A percentile compares a stretch with the other conserved stretches of the same genome.
phyloP scores from a whole-genome alignment of 2,329 filamentous ascomycete species.

The Arachnopeziza araneosa region DNA sequence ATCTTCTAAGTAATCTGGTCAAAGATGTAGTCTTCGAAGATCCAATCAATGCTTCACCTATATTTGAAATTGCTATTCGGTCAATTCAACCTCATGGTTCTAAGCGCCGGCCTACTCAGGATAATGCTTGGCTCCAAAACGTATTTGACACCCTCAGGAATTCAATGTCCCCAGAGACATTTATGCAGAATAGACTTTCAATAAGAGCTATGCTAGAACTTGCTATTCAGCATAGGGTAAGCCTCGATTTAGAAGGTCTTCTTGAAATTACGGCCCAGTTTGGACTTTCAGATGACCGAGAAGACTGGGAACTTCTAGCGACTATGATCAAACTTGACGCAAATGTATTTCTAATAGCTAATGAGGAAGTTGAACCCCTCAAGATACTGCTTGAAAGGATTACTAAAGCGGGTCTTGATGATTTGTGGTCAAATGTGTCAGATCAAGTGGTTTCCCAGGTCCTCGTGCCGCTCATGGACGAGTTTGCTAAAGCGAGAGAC shows the following conservation, averaged over 20 bases:
- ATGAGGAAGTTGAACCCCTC: slow-evolving; percentile 27
- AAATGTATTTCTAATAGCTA: slow-evolving; percentile 38
- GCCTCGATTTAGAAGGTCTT: slow-evolving; percentile 21
- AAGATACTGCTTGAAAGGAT: slow-evolving; percentile 30
- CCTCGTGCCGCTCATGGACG: slow-evolving; percentile 36
- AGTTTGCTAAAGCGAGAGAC: slow-evolving; percentile 37
- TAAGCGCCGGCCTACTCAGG: slow-evolving; percentile 39
- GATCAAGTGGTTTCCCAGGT: slow-evolving; percentile 31
- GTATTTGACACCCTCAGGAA: slow-evolving; percentile 35
- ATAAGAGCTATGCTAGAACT: slow-evolving; percentile 30
- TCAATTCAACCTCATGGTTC: slow-evolving; percentile 38
- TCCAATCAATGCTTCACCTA: slow-evolving; percentile 35
- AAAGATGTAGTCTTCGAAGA: slow-evolving; percentile 22
- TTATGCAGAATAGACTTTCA: slow-evolving; percentile 21
- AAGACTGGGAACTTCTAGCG: slow-evolving; percentile 38
- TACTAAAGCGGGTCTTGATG: slow-evolving; percentile 20
- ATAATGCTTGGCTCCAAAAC: slow-evolving; percentile 44
- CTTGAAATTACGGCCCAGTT: slow-evolving; percentile 28
- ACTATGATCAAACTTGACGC: slow-evolving; percentile 40
- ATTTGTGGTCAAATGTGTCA: slow-evolving; percentile 15
- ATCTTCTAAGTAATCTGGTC: slow-evolving; percentile 22
- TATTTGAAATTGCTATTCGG: slow-evolving; percentile 41
- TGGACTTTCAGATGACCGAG: slow-evolving; percentile 21
- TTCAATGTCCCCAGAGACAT: slow-evolving; percentile 17
- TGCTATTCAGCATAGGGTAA: slow-evolving; percentile 31